Base-by-base conservation (phyloP, 768 basidiomycete genomes). In the Auricularia sp. region DNA sequence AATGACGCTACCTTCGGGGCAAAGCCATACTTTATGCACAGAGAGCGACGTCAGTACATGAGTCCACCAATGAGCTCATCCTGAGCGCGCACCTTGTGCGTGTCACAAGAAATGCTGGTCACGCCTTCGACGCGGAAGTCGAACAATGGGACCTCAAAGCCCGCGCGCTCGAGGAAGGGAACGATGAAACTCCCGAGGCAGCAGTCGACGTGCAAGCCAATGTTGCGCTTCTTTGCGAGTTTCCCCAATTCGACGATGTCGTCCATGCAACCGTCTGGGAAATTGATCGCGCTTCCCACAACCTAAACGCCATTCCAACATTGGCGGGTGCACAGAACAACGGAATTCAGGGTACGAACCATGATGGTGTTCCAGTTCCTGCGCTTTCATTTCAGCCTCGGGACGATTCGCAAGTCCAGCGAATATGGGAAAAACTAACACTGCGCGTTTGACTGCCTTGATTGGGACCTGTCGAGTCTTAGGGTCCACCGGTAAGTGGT, bases 71-170 rank as follows among this genome's bases (percentile, higher is more conserved):
- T 29, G 16, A 51, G 29, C 3, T 34, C 39, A 35, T 42, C 7
- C 3, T 36, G 53, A 64, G 65, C 65, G 14, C 43, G 61, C 69
- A 88, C 91, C 79, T 96, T 96, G 78, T 97, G 94, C 6, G 92
- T 93, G 78, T 99, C 96, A 73, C 95, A 97, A 66, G 92, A 94
- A 64, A 98, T 91, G 69, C 87, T 88, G 2, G 95, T 98, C 29
- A 99, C 96, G 3, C 96, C 96, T 2, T 83, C 80, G 2, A 98
- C 87, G 23, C 86, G 78, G 75, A 99, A 99, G 75, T 98, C 96
- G 71, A 98, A 98, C 0, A 85, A 87, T 43, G 80, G 74, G 29
- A 89, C 11, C 76, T 89, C 78, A 63, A 90, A 83, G 3, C 90
- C 91, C 14, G 88, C 83, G 67, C 83, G 77, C 70, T 93, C 90